Base-by-base conservation (phyloP, 1,284 basidiomycete genomes). In the Cryptococcus sp. region DNA sequence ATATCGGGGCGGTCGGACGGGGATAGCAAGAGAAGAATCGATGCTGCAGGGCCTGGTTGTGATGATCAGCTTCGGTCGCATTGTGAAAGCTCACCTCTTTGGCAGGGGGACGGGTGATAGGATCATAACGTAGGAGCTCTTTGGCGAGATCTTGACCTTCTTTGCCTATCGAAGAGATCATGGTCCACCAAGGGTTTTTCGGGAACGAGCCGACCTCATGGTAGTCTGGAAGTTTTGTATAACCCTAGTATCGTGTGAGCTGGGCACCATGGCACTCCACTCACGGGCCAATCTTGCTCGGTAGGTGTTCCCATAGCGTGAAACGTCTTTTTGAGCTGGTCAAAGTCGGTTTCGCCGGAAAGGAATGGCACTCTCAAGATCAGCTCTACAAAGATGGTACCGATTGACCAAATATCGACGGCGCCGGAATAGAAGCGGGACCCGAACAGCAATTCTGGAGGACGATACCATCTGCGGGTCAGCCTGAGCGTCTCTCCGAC, bases 341-440 rank as follows among this genome's bases (percentile, higher is more conserved):
- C 94, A 82, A 97, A 89, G 73, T 99, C 96, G 52, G 86, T 90
- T 67, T 98, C 93, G 13, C 96, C 95, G 5, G 95, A 92, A 82
- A 98, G 93, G 37, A 98, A 84, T 1, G 95, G 94, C 54, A 87
- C 85, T 17, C 93, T 64, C 41, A 78, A 67, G 6, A 78, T 71
- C 86, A 95, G 91, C 80, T 97, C 93, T n/a, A 95, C 93, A 75
- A 99, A 94, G 70, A 99, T 99, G 70, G 96, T 99, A 2, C 96
- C 96, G 57, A 94, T 96, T 1, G 92, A 96, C 96, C 96, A 99
- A 52, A 99, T 91, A 78, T 99, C 96, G 69, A 99, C 98, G 11
- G 91, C 93, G 1, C 95, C 94, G 74, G 89, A 93, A 78, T 99
- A 99, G 51, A 94, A 97, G 46, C 96, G 84, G 29, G 92, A 93